A percentile compares a stretch with the other conserved stretches of the same genome.
These are phyloP conservation scores for Hymenoscyphus repandus DNA, from an alignment of 2,329 filamentous ascomycete genomes.

Conservation along the genomic window DNA sequence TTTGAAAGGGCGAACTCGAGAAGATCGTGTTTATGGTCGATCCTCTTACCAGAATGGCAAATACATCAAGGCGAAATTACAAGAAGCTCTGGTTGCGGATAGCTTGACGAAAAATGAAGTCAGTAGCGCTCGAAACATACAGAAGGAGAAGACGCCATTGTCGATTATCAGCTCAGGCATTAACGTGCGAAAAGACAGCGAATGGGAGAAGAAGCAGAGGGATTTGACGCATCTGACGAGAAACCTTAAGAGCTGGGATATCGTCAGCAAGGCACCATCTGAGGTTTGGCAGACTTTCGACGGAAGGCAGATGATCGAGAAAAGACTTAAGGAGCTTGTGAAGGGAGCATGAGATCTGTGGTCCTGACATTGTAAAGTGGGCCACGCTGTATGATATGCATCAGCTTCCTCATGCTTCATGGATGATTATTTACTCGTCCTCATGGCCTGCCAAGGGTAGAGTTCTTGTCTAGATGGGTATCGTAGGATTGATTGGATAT, in stretches of 20 bases:
- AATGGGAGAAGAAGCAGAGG: constrained; percentile 81
- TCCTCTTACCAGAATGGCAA: constrained; percentile 76
- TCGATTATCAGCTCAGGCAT: constrained; percentile 79
- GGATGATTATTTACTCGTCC: no score
- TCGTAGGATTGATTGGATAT: no score
- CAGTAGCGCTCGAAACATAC: constrained; percentile 70
- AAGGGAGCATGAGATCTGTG: not conserved
- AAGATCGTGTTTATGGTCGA: constrained; percentile 80
- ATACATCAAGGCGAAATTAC: constrained; percentile 82
- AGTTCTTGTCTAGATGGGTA: no score
- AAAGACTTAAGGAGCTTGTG: constrained; percentile 67
- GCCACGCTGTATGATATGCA: no score
- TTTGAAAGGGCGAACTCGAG: constrained; percentile 71
- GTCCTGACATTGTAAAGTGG: no score
- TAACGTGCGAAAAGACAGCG: constrained; percentile 56
- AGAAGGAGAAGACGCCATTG: constrained; percentile 68
- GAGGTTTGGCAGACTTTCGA: constrained; percentile 76
- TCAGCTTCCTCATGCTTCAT: no score
- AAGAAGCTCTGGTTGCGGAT: constrained; percentile 84
- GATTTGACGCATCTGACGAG: constrained; percentile 77
- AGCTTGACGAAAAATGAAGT: constrained; percentile 83
- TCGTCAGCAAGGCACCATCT: constrained; percentile 79
- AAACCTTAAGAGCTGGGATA: constrained; percentile 77
- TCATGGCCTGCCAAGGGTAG: no score
- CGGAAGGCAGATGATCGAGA: constrained; percentile 72